phyloP scores from a whole-genome alignment of 257 asterid genomes.

The Cynanchum wilfordii region DNA sequence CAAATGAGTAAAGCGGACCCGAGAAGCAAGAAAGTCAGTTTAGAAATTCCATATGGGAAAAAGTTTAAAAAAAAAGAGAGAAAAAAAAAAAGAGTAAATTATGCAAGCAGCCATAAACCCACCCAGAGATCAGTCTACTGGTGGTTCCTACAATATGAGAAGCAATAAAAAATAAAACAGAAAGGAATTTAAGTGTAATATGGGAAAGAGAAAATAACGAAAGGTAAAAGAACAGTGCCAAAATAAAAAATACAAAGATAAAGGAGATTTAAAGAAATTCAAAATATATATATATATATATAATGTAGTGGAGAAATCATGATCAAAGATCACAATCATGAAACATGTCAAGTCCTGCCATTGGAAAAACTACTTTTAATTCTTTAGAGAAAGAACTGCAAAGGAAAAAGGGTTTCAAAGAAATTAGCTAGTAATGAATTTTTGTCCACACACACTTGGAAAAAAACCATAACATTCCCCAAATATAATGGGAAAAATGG shows the following conservation, averaged over 20 bases:
- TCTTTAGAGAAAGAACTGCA: background rate
- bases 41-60: background rate
- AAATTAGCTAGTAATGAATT: background rate
- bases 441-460: background rate
- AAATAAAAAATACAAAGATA: background rate
- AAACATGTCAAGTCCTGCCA: background rate
- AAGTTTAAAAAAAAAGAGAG: background rate
- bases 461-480: background rate
- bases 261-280: background rate
- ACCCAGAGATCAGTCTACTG: background rate
- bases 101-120: slow-evolving; percentile 3
- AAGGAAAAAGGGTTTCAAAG: background rate
- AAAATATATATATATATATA: no score
- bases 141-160: background rate
- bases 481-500: background rate
- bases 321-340: background rate
- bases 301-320: background rate
- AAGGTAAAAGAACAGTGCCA: background rate
- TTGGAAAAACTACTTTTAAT: background rate
- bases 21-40: background rate
- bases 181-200: background rate
- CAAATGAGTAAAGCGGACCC: slow-evolving; percentile 9
- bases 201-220: background rate
- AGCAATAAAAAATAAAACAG: background rate
- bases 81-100: background rate